phyloP scores from a whole-genome alignment of 2,329 filamentous ascomycete species.

The Sclerotinia minor region DNA sequence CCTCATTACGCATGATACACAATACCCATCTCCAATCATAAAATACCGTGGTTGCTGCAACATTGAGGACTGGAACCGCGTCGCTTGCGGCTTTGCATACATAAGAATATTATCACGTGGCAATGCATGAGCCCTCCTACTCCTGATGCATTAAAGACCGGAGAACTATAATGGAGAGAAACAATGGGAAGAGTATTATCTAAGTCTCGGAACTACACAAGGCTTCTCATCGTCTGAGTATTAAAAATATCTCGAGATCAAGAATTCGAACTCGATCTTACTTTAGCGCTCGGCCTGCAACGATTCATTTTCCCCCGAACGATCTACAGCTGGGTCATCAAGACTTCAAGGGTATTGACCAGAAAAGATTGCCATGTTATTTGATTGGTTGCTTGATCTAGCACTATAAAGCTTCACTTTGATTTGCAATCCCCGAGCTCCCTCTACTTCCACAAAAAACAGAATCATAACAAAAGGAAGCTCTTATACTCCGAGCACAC shows the following conservation, averaged over 20 bases:
- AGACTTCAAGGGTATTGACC: too few relatives aligned
- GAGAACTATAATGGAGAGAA: too few relatives aligned
- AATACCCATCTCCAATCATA: too few relatives aligned
- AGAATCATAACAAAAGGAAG: not conserved
- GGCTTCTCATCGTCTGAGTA: not conserved
- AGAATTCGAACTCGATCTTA: not conserved
- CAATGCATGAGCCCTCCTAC: too few relatives aligned
- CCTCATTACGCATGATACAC: too few relatives aligned
- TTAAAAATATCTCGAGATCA: not conserved
- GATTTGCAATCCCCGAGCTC: not conserved
- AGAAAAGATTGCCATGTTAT: not conserved
- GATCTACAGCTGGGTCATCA: not conserved
- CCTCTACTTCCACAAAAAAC: conserved; percentile 6
- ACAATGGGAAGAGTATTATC: too few relatives aligned
- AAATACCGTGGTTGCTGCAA: too few relatives aligned
- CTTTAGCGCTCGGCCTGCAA: not conserved
- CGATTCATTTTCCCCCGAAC: not conserved
- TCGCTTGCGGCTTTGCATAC: too few relatives aligned
- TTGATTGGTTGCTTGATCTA: not conserved
- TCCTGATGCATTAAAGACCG: too few relatives aligned
- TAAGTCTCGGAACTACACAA: not conserved
- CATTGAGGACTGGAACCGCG: too few relatives aligned
- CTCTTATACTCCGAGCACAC: not conserved
- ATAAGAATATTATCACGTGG: too few relatives aligned
- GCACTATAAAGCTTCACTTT: not conserved